These are phyloP conservation scores for Russula lepida DNA, from an alignment of 768 basidiomycete genomes.

Conservation along the genomic window DNA sequence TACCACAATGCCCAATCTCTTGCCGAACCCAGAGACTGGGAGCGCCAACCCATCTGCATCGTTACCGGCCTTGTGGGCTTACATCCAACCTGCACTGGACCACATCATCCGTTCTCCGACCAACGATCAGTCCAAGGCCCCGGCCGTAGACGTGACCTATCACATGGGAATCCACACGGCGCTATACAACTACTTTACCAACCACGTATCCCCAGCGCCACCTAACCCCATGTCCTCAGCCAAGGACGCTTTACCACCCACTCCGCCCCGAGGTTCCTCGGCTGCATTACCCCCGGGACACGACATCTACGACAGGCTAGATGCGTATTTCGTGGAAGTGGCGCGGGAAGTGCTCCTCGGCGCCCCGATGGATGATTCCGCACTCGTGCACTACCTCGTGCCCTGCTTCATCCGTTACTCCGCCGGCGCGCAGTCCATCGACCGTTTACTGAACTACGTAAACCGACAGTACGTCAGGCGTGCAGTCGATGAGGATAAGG, in stretches of 20 bases:
- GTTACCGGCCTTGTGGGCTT: slow-evolving; percentile 63
- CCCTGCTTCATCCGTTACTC: slow-evolving; percentile 64
- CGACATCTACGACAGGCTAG: slow-evolving; percentile 66
- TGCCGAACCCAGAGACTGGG: slow-evolving; percentile 15
- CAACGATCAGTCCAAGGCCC: slow-evolving; percentile 51
- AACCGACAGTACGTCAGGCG: slow-evolving; percentile 68
- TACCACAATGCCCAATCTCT: slow-evolving; percentile 7
- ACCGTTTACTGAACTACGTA: slow-evolving; percentile 67
- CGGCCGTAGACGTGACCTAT: slow-evolving; percentile 60
- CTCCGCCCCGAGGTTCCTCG: not conserved
- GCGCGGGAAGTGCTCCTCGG: slow-evolving; percentile 5
- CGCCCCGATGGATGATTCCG: slow-evolving; percentile 37
- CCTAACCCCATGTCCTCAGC: slow-evolving; percentile 11
- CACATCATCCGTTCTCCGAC: slow-evolving; percentile 68
- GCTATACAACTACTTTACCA: slow-evolving; percentile 69
- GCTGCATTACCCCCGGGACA: slow-evolving; percentile 28
- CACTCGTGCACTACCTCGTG: slow-evolving; percentile 61
- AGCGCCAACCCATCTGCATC: slow-evolving; percentile 71
- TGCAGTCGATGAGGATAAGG: slow-evolving; percentile 68
- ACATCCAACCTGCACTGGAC: slow-evolving; percentile 65
- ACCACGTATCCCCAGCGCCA: slow-evolving; percentile 6
- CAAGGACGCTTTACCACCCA: not conserved
- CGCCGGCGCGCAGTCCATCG: slow-evolving; percentile 56
- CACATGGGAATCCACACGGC: slow-evolving; percentile 75
- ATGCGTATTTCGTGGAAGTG: slow-evolving; percentile 56